These are phyloP conservation scores for Penicillium crustosum DNA, from an alignment of 2,329 filamentous ascomycete species.

Conservation along the genomic window DNA sequence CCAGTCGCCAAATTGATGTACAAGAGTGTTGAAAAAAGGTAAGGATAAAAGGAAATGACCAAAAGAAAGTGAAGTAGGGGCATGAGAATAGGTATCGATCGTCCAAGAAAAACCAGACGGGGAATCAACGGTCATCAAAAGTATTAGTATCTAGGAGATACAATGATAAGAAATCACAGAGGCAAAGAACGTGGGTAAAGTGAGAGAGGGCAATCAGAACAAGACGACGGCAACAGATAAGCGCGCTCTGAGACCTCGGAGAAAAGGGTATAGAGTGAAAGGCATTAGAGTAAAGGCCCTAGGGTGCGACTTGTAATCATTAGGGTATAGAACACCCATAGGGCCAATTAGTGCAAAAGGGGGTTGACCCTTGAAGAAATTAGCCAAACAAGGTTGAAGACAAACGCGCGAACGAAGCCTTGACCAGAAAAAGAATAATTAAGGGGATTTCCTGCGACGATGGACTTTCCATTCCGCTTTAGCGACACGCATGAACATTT, in stretches of 20 bases:
- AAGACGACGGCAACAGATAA: not conserved
- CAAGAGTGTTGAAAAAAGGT: not conserved
- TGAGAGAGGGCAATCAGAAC: not conserved
- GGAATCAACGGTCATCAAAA: constrained; percentile 8
- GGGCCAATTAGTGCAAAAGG: constrained; percentile 11
- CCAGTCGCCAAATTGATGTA: constrained; percentile 6
- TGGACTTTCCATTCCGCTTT: constrained; percentile 80
- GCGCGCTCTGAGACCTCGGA: not conserved
- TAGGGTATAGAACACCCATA: constrained; percentile 25
- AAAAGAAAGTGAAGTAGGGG: constrained; percentile 4
- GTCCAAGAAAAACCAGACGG: not conserved
- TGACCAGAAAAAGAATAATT: not conserved
- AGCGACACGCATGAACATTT: constrained; percentile 86
- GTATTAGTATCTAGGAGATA: not conserved
- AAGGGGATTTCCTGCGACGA: constrained; percentile 47
- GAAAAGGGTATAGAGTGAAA: constrained; percentile 20
- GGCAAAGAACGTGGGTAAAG: not conserved
- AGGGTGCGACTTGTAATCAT: constrained; percentile 19
- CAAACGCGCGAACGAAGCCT: not conserved
- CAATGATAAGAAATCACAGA: not conserved
- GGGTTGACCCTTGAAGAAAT: not conserved
- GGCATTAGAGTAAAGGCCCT: constrained; percentile 18
- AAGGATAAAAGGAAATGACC: not conserved
- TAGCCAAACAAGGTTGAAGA: not conserved
- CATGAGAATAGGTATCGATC: constrained; percentile 9